Evolutionary conservation across 2,329 filamentous ascomycete genomes (phyloP), one percentile per base, ranked within the genome.

Genomic region (Sclerotinia subarctica): DNA sequence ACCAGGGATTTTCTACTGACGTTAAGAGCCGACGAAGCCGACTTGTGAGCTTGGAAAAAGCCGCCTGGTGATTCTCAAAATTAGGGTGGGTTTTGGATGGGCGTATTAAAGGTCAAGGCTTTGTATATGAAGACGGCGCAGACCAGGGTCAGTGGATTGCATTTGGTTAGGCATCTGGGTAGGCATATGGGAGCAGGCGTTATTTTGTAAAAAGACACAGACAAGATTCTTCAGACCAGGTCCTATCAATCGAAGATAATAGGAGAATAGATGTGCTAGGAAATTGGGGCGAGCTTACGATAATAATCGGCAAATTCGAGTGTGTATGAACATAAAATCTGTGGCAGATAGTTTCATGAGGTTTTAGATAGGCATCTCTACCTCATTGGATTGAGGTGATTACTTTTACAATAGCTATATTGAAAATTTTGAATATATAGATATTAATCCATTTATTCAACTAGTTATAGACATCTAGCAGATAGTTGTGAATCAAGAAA

Each of bases 1-100:
- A 94, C 92, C 11, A 87, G 95, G 72, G 95, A 99, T 79, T 90
- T 96, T 77, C 81, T 98, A 52, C 82, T 96, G 68, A 82, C 81
- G 26, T 78, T 93, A 42, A 85, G 84, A 69, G 80, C 82, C 1
- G 81, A 76, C 42, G 64, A 64, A 24, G 26, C 69, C 26, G 70
- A 72, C 64, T 60, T 74, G 46, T 77, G 71, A 74, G 51, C 46
- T 52, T 38, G 13, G 21, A 42, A 29, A 47, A 38, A 42, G 46
- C 59, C n/a, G 15, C 5, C 59, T 63, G 59, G 32, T 38, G 26
- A 66, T 60, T 42, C 56, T 68, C 51, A 29, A 38, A n/a, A 64
- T 44, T 35, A 44, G 42, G 57, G n/a, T 11, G 46, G 35, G 49
- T 62, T 68, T 64, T 54, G 51, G 54, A 63, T 49, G 44, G 68